Base-by-base conservation (phyloP, 768 basidiomycete species). In the Cyclocybe aegerita region DNA sequence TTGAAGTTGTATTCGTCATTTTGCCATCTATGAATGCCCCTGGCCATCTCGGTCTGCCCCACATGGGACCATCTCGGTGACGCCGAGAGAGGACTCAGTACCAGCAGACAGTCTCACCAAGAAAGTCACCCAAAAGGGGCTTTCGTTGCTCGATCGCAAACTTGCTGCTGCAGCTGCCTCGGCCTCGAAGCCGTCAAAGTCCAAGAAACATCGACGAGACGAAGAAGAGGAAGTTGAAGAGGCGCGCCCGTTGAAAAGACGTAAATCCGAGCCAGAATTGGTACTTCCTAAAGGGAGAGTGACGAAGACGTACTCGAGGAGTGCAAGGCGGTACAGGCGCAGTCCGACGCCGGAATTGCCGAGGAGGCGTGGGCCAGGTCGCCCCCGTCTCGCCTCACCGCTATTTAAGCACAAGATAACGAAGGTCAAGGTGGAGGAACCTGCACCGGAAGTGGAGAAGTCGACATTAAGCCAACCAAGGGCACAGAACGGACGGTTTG, bases 1-100 rank as follows among this genome's bases (percentile, higher is more conserved):
- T 48, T 30, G 42, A 39, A 90, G 89, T 51, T 92, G 90, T 64
- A 76, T 91, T 67, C 85, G 90, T 14, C 90, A 92, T 65, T 79
- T 75, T 58, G 88, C 86, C 9, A 92, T 92, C 50, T 92, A 91
- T 66, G 77, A 75, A 1, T 73, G 77, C 47, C 66, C 78, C 2
- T 92, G 90, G 90, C 90, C 90, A 15, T 71, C 74, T 43, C 85
- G 90, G 47, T 60, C 81, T 11, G 70, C 79, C 35, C 69, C 74
- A 33, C 77, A 78, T 42, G 79, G 81, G 11, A 61, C 69, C 4
- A 59, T 71, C 34, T 73, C 74, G 54, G 64, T 71, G n/a, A 78
- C 77, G 12, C 78, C 81, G 42, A 74, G 78, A 14, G 81, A 82
- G 58, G 76, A 80, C 34, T 67, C 72, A 10, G 43, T 76, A 11